Evolutionary conservation across 495 filamentous ascomycete genomes (phyloP).

Genomic region (Neurospora intermedia): DNA sequence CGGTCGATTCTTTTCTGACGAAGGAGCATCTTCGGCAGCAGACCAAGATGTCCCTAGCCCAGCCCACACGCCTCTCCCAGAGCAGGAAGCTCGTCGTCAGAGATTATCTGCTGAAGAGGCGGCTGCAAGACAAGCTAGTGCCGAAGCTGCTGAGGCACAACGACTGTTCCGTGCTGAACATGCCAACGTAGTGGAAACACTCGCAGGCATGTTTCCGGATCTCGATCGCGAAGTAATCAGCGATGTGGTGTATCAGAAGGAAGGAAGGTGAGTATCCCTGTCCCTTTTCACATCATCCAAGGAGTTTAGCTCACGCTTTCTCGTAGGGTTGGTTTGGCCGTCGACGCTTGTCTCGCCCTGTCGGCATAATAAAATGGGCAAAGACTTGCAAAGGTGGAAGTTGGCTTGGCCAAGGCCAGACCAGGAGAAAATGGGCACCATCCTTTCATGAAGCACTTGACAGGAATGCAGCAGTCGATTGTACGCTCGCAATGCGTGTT

Average conservation of each 20-base stretch:
- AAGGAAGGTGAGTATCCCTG: conserved; percentile 61
- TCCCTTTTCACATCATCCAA: neutral
- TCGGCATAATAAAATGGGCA: conserved; percentile 30
- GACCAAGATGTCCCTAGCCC: conserved; percentile 34
- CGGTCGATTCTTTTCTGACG: conserved; percentile 94
- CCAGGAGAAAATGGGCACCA: neutral
- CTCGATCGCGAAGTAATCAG: conserved; percentile 85
- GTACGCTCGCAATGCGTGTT: neutral
- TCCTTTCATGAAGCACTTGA: neutral
- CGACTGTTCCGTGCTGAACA: conserved; percentile 80
- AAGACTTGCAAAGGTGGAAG: neutral
- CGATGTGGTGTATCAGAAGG: conserved; percentile 85
- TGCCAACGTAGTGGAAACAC: conserved; percentile 78
- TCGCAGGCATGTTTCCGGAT: conserved; percentile 88
- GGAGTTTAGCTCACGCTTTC: conserved; percentile 12
- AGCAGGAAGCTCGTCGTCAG: conserved; percentile 29
- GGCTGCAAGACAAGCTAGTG: conserved; percentile 87
- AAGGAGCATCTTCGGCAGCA: conserved; percentile 31
- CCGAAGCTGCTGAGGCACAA: conserved; percentile 81
- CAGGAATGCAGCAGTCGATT: neutral
- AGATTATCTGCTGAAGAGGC: conserved; percentile 69
- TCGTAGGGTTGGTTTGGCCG: conserved; percentile 71
- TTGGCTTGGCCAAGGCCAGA: neutral
- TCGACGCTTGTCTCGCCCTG: conserved; percentile 83
- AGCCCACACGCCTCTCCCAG: conserved; percentile 48